Conservation (phyloP, 768 basidiomycete species). For the Chlorophyllum brunneum region DNA sequence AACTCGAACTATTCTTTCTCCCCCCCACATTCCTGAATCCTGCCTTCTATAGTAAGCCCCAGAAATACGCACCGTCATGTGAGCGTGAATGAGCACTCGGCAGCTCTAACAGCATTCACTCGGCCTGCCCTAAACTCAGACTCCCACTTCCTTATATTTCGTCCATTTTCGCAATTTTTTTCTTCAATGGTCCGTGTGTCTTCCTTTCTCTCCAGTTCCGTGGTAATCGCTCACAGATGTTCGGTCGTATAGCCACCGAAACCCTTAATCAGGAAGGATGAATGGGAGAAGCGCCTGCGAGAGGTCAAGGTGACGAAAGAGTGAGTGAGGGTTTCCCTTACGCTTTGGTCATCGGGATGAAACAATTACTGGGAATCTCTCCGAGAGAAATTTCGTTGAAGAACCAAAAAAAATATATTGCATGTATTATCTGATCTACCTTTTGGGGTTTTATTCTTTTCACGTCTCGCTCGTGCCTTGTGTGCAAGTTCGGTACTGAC, state of each 20-base stretch:
- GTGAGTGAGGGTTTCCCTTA: constrained; percentile 54
- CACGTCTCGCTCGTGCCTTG: constrained; percentile 15
- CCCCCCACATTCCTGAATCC: background rate
- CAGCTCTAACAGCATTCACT: background rate
- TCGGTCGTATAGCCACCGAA: constrained; percentile 40
- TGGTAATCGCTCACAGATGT: constrained; percentile 1
- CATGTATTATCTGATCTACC: constrained; percentile 83
- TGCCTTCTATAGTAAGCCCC: background rate
- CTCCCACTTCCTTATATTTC: constrained; percentile 26
- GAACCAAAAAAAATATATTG: constrained; percentile 52
- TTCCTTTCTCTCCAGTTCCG: constrained; percentile 10
- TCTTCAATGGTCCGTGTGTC: constrained; percentile 33
- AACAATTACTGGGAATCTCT: constrained; percentile 97
- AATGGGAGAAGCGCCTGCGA: constrained; percentile 83
- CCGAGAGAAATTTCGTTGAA: constrained; percentile 66
- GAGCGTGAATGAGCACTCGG: background rate
- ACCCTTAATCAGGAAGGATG: constrained; percentile 63
- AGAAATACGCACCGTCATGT: constrained; percentile 4
- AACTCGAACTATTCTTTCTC: background rate
- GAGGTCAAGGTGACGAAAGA: constrained; percentile 82
- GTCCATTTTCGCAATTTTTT: constrained; percentile 15
- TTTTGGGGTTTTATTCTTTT: constrained; percentile 20
- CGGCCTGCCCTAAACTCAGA: constrained; percentile 32
- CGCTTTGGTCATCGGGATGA: constrained; percentile 47
- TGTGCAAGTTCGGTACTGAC: constrained; percentile 19